Conservation (phyloP, 1,284 basidiomycete species). For the Tremellales sp. region DNA sequence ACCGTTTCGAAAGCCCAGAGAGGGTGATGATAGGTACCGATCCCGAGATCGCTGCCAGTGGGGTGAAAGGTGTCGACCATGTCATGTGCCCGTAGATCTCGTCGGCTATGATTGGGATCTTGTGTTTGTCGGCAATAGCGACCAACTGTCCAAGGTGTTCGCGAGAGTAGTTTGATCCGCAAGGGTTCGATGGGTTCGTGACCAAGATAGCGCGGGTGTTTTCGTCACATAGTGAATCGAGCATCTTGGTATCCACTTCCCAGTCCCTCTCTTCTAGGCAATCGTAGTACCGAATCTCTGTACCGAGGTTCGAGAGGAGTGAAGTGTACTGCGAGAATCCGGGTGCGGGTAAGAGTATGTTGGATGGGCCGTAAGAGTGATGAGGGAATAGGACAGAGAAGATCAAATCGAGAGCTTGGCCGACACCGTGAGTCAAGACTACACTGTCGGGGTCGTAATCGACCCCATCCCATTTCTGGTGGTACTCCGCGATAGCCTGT, state of each 20-base stretch:
- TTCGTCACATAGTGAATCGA: slow-evolving; percentile 41
- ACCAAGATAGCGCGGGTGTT: slow-evolving; percentile 43
- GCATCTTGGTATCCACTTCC: slow-evolving; percentile 40
- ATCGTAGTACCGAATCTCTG: slow-evolving; percentile 43
- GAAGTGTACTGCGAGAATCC: slow-evolving; percentile 47
- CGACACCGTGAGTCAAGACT: slow-evolving; percentile 38
- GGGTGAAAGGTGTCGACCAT: slow-evolving; percentile 33
- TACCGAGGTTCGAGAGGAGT: slow-evolving; percentile 30
- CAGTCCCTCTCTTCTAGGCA: slow-evolving; percentile 40
- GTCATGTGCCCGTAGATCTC: slow-evolving; percentile 47
- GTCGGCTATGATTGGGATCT: slow-evolving; percentile 44
- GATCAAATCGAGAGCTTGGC: slow-evolving; percentile 33
- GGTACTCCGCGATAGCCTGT: slow-evolving; percentile 44
- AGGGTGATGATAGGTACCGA: slow-evolving; percentile 42
- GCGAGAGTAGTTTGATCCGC: slow-evolving; percentile 43
- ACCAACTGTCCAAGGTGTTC: slow-evolving; percentile 38
- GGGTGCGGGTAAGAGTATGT: slow-evolving; percentile 43
- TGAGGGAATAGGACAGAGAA: slow-evolving; percentile 38
- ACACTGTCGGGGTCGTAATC: slow-evolving; percentile 28
- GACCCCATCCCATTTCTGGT: slow-evolving; percentile 37
- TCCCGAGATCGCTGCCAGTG: slow-evolving; percentile 38
- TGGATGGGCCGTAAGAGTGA: slow-evolving; percentile 18
- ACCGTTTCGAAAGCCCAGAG: slow-evolving; percentile 47
- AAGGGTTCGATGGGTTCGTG: slow-evolving; percentile 47
- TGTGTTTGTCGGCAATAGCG: slow-evolving; percentile 33